Percentiles rank a stretch among this genome's conserved stretches.
Evolutionary conservation across 768 basidiomycete species (phyloP).

Genomic region (Rhizopogon vulgaris): DNA sequence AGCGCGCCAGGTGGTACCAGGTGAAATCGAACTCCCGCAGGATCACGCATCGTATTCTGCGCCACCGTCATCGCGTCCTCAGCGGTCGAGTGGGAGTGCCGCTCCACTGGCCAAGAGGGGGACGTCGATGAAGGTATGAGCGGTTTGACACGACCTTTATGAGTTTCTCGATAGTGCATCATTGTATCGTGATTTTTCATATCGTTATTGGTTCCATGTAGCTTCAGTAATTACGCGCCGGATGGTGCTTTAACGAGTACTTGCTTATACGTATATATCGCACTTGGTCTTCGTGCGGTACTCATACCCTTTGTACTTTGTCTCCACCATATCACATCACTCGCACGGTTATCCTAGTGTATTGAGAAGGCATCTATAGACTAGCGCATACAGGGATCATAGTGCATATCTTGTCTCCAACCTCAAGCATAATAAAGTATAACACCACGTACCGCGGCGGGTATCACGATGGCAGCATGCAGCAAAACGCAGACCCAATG

Average conservation of each 20-base stretch:
- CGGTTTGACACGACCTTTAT: neutral
- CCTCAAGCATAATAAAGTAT: neutral
- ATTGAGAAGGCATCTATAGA: neutral
- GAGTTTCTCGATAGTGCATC: neutral
- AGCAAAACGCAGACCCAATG: no score
- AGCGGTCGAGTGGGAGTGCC: constrained; percentile 18
- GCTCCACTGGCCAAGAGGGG: constrained; percentile 8
- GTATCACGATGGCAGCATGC: neutral
- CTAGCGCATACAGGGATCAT: neutral
- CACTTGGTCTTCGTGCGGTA: neutral
- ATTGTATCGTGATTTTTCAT: neutral
- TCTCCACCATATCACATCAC: neutral
- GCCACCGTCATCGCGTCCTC: constrained; percentile 22
- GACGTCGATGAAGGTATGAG: constrained; percentile 1
- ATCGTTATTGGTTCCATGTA: neutral
- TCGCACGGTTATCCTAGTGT: neutral
- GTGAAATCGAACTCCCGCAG: constrained; percentile 14
- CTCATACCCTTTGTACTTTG: neutral
- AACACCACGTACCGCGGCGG: neutral
- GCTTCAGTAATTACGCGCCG: neutral
- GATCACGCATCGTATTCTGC: constrained; percentile 24
- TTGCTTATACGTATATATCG: no score
- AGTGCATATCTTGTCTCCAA: neutral
- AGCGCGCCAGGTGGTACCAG: constrained; percentile 48
- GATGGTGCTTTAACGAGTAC: neutral